Evolutionary conservation across 345 rosid genomes (phyloP).

Genomic region (Pistacia integerrima): DNA sequence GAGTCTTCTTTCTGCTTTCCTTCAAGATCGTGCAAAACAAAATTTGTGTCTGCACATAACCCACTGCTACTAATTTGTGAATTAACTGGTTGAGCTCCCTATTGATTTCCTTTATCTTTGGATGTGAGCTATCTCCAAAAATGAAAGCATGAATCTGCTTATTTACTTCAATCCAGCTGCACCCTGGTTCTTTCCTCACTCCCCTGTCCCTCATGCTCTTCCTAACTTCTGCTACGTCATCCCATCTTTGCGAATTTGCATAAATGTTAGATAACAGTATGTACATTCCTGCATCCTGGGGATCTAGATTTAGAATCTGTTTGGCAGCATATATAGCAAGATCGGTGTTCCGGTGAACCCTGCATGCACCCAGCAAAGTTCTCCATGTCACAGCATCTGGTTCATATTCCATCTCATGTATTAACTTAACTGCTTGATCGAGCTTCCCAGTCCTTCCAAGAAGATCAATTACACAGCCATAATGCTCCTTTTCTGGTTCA

Average conservation of each 20-base stretch:
- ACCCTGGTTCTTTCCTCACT: conserved; percentile 65
- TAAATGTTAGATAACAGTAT: conserved; percentile 69
- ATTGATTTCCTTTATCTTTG: conserved; percentile 46
- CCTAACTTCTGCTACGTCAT: conserved; percentile 52
- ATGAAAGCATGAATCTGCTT: conserved; percentile 66
- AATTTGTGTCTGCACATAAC: conserved; percentile 67
- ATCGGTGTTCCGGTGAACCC: conserved; percentile 51
- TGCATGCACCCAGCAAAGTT: background rate
- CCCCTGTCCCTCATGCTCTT: conserved; percentile 51
- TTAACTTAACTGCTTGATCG: conserved; percentile 53
- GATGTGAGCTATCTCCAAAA: conserved; percentile 64
- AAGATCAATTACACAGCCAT: conserved; percentile 78
- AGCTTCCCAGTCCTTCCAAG: conserved; percentile 74
- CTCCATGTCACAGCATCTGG: conserved; percentile 1
- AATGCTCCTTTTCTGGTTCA: conserved; percentile 70
- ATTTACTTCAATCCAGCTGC: conserved; percentile 75
- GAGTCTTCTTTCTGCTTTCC: conserved; percentile 73
- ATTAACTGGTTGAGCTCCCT: conserved; percentile 40
- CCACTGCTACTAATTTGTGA: conserved; percentile 40
- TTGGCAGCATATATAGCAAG: conserved; percentile 61
- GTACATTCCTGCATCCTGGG: conserved; percentile 66
- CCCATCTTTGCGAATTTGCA: conserved; percentile 67
- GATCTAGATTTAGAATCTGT: conserved; percentile 55
- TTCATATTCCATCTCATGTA: conserved; percentile 21
- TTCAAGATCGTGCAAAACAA: conserved; percentile 67